These are phyloP conservation scores for Lanmaoa pseudosensibilis DNA, from an alignment of 768 basidiomycete species.

Conservation along the genomic window DNA sequence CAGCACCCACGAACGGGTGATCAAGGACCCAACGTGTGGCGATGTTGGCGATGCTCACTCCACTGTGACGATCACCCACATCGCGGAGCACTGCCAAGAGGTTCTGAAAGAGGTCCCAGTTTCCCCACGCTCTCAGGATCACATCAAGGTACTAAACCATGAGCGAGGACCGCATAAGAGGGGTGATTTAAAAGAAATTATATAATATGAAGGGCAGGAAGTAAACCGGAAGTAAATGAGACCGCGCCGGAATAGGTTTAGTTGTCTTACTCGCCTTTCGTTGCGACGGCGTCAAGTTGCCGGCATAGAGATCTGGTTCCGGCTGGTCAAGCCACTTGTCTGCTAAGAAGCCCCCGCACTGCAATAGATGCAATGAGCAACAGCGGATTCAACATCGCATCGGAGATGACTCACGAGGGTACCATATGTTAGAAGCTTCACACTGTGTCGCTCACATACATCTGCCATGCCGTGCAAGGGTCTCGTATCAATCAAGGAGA, in stretches of 20 bases:
- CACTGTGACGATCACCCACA: slow-evolving; percentile 68
- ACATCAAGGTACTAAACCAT: slow-evolving; percentile 74
- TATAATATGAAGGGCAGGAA: background rate
- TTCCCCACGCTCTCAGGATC: slow-evolving; percentile 78
- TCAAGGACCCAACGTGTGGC: slow-evolving; percentile 84
- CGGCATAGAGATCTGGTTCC: slow-evolving; percentile 71
- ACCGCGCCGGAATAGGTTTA: background rate
- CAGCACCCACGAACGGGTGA: slow-evolving; percentile 73
- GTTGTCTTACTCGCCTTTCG: slow-evolving; percentile 57
- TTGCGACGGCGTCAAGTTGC: slow-evolving; percentile 74
- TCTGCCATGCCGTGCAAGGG: slow-evolving; percentile 76
- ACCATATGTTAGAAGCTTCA: slow-evolving; percentile 81
- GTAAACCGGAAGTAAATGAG: background rate
- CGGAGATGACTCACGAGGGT: slow-evolving; percentile 55
- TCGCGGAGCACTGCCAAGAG: slow-evolving; percentile 56
- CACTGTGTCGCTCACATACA: slow-evolving; percentile 67
- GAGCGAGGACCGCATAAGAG: background rate
- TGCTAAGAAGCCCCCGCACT: slow-evolving; percentile 84
- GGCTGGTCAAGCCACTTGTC: slow-evolving; percentile 69
- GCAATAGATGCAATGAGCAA: slow-evolving; percentile 10
- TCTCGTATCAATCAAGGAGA: slow-evolving; percentile 78
- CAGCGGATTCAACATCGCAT: background rate
- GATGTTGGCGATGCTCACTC: slow-evolving; percentile 71
- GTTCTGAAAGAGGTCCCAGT: slow-evolving; percentile 71
- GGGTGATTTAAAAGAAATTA: background rate